Evolutionary conservation across 176 grass and related monocot species (phyloP).

Genomic region (Puccinellia tenuiflora): DNA sequence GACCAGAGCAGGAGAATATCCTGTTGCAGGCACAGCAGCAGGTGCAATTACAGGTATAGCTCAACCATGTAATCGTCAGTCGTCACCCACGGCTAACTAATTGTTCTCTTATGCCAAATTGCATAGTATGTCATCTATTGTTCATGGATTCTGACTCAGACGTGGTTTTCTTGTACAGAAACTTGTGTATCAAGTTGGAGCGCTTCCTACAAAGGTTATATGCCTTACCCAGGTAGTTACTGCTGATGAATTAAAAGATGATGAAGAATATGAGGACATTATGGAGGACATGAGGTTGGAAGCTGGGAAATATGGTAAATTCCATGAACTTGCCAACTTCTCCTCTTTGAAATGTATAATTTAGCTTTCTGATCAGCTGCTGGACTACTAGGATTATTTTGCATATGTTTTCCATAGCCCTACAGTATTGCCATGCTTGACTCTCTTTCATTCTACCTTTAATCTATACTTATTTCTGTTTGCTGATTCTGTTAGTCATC

Average conservation of each 20-base stretch:
- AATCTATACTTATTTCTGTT: neutral
- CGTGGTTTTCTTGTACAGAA: constrained; percentile 49
- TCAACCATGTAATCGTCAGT: neutral
- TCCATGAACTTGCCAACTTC: neutral
- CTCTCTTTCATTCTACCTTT: neutral
- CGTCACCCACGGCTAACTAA: neutral
- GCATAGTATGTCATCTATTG: neutral
- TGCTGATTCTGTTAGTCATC: neutral
- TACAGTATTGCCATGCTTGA: neutral
- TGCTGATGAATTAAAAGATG: constrained; percentile 81
- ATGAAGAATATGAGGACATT: constrained; percentile 95
- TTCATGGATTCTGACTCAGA: constrained; percentile 3
- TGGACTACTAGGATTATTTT: neutral
- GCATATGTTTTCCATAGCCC: neutral
- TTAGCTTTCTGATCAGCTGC: constrained; percentile 7
- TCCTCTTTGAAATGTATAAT: neutral
- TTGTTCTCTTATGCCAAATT: constrained; percentile 1
- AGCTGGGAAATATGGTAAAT: constrained; percentile 87
- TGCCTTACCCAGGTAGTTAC: constrained; percentile 82
- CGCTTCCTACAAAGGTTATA: constrained; percentile 77
- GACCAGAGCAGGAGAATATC: constrained; percentile 92
- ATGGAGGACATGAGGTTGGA: constrained; percentile 96
- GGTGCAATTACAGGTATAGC: constrained; percentile 81
- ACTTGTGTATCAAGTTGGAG: constrained; percentile 94
- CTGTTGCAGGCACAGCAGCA: constrained; percentile 96